Base-by-base conservation (phyloP, 331 rosid genomes). In the Pyracantha coccinea region DNA sequence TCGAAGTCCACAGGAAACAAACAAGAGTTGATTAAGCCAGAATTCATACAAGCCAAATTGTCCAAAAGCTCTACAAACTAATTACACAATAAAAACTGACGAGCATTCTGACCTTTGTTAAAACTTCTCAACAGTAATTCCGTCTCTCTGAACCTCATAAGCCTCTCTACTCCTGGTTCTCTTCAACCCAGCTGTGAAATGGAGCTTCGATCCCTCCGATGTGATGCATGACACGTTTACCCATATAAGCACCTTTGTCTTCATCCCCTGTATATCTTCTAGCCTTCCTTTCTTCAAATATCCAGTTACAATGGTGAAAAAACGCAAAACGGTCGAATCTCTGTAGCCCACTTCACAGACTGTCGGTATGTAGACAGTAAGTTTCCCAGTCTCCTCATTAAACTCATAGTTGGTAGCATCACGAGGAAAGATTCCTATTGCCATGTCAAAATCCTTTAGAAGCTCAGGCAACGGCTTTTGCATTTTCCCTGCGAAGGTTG, bases 341-440 rank as follows among this genome's bases (percentile, higher is more conserved):
- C 80, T 89, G 81, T 87, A 95, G 50, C 97, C 96, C 24, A 95
- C 96, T 82, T 95, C 99, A 47, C 97, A 88, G 29, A 83, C 55
- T 38, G 81, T 73, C 19, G 97, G 99, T 68, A 95, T 84, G 83
- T 79, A 86, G 52, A 95, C 99, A 4, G 79, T 75, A 24, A 95
- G 92, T 88, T 92, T 95, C 45, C 87, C 55, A 7, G 97, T 95
- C 77, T 85, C 93, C 80, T 90, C 96, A 2, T 88, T 89, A 68
- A 92, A 92, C 79, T 95, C 99, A 6, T 95, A 95, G 91, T 95
- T 92, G 31, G 99, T 95, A 20, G 97, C 93, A 38, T 92, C 93
- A 1, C 97, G 97, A 8, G 97, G 99, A 63, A 95, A 92, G 63
- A 95, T 84, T 73, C 97, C 99, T 6, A 84, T 73, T 1, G 99